phyloP scores from a whole-genome alignment of 495 filamentous ascomycete genomes.

The Aspergillus incahuasiensis region DNA sequence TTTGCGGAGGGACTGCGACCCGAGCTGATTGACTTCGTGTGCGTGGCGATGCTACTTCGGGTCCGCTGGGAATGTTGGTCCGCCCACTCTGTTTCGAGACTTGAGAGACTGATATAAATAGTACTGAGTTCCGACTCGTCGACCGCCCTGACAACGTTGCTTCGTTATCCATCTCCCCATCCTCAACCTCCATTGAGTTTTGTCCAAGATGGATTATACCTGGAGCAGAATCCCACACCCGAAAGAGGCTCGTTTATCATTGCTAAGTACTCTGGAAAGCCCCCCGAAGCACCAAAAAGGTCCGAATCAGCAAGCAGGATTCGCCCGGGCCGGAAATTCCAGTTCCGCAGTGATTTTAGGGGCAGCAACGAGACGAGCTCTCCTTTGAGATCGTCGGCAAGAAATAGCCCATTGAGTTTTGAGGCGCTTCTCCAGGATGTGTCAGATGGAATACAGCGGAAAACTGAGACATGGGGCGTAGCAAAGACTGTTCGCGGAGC shows the following conservation, averaged over 20 bases:
- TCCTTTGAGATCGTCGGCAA: slow-evolving; percentile 47
- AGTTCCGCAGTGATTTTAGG: slow-evolving; percentile 32
- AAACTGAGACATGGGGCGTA: slow-evolving; percentile 81
- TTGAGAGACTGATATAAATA: slow-evolving; percentile 34
- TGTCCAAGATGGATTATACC: slow-evolving; percentile 81
- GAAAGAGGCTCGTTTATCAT: slow-evolving; percentile 72
- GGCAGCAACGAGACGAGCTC: slow-evolving; percentile 28
- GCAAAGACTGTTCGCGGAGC: slow-evolving; percentile 89
- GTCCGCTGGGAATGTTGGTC: slow-evolving; percentile 84
- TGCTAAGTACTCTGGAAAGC: slow-evolving; percentile 71
- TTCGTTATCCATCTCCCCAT: slow-evolving; percentile 67
- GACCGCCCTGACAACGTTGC: slow-evolving; percentile 68
- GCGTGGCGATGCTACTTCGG: slow-evolving; percentile 88
- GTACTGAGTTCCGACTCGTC: slow-evolving; percentile 86
- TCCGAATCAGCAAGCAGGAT: slow-evolving; percentile 30
- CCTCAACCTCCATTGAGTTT: slow-evolving; percentile 69
- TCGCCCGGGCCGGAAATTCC: slow-evolving; percentile 23
- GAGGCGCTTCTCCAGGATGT: slow-evolving; percentile 82
- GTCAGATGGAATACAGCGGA: slow-evolving; percentile 74
- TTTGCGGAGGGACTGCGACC: slow-evolving; percentile 85
- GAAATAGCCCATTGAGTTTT: slow-evolving; percentile 57
- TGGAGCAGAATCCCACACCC: slow-evolving; percentile 68
- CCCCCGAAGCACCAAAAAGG: slow-evolving; percentile 42
- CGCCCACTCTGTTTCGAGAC: background rate
- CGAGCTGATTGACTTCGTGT: slow-evolving; percentile 80